Conservation (phyloP, 2,329 filamentous ascomycete species). For the Tolypocladium ophioglossoides region DNA sequence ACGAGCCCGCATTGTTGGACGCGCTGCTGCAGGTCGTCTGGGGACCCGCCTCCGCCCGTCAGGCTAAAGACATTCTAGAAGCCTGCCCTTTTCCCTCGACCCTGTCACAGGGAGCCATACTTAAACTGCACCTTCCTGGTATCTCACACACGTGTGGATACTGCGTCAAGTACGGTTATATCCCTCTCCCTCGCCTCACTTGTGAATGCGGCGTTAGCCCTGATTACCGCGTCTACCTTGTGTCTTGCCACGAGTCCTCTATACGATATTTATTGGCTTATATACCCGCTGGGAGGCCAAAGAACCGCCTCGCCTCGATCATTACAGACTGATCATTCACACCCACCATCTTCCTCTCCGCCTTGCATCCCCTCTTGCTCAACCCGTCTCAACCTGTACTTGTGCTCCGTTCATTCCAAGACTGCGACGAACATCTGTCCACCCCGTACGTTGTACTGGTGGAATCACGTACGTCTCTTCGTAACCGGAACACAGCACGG, state of each 20-base stretch:
- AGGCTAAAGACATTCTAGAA: constrained; percentile 1
- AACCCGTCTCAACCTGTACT: not conserved
- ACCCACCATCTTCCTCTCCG: not conserved
- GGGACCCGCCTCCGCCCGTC: not conserved
- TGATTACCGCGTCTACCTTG: not conserved
- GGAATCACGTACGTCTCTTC: not conserved
- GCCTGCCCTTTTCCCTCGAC: not conserved
- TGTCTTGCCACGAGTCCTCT: not conserved
- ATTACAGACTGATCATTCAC: not conserved
- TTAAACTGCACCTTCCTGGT: not conserved
- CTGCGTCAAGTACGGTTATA: not conserved
- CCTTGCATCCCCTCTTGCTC: not conserved
- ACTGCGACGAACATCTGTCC: not conserved
- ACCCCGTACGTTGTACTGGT: not conserved
- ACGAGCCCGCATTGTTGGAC: constrained; percentile 1
- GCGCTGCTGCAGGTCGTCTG: too few species aligned
- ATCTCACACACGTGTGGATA: not conserved
- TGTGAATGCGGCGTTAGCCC: not conserved
- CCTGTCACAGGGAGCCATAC: not conserved
- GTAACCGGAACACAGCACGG: not conserved
- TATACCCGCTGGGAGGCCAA: not conserved
- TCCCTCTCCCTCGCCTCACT: constrained; percentile 1
- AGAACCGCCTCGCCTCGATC: not conserved
- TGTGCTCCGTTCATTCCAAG: not conserved
- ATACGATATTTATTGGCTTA: not conserved